Percentiles rank a stretch among this genome's conserved stretches.
These are phyloP conservation scores for Toxoplasma gondii DNA, from an alignment of 169 alveolate genomes.

Conservation along the genomic window DNA sequence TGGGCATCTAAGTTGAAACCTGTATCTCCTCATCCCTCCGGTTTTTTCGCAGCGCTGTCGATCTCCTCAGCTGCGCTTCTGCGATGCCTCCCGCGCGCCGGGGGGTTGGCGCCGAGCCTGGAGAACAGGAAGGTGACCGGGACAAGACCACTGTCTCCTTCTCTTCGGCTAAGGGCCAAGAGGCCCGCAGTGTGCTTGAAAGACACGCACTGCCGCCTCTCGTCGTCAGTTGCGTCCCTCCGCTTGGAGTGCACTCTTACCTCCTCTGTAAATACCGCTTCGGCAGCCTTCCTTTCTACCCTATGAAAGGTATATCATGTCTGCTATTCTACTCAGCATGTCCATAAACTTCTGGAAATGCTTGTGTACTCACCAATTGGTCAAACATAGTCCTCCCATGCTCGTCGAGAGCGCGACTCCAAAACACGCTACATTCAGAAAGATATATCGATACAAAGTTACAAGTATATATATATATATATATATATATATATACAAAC, in stretches of 20 bases:
- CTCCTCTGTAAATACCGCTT: conserved; percentile 29
- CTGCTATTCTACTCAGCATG: no score
- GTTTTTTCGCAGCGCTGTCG: background rate
- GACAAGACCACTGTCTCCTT: background rate
- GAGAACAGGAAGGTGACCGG: background rate
- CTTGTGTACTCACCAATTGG: no score
- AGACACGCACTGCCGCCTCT: background rate
- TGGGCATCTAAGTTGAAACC: no score
- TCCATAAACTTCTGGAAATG: no score
- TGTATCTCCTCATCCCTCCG: background rate
- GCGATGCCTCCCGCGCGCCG: no score
- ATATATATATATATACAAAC: no score
- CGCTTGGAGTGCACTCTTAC: background rate
- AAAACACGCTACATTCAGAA: no score
- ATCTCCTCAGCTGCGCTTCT: background rate
- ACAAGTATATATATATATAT: no score
- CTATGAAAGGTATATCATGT: background rate
- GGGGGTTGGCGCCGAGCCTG: background rate
- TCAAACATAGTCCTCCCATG: no score
- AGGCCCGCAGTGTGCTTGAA: background rate
- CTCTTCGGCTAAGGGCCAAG: background rate
- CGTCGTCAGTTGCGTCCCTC: conserved; percentile 1
- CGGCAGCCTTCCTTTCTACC: conserved; percentile 18
- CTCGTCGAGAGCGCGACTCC: no score
- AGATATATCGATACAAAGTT: no score